Conservation (phyloP, 2,329 filamentous ascomycete species). For the Magnaporthales sp. region DNA sequence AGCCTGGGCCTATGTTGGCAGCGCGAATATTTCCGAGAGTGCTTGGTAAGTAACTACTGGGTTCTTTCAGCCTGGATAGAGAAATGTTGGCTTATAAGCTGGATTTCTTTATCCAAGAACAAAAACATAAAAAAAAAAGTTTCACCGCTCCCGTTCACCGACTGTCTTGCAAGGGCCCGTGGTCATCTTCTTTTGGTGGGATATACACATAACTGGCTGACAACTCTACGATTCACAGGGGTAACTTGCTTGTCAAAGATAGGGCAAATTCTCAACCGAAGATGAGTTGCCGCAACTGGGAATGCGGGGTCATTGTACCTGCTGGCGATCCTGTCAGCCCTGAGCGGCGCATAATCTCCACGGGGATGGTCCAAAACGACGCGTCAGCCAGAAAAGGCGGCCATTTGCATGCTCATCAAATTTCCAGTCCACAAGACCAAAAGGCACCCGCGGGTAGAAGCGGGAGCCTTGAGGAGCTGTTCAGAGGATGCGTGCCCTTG, state of each 20-base stretch:
- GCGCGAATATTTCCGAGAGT: conserved; percentile 85
- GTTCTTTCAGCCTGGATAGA: neutral
- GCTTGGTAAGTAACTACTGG: conserved; percentile 59
- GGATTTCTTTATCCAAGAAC: too few relatives aligned
- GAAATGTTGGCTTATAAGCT: neutral
- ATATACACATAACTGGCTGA: neutral
- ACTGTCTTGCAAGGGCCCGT: neutral
- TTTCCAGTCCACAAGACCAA: conserved; percentile 7
- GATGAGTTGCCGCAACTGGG: conserved; percentile 86
- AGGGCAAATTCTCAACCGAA: conserved; percentile 58
- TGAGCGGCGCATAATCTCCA: neutral
- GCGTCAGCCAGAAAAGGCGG: neutral
- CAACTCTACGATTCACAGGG: conserved; percentile 44
- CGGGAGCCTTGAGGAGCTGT: conserved; percentile 31
- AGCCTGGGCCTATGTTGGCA: conserved; percentile 76
- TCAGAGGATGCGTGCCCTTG: conserved; percentile 47
- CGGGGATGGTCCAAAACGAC: neutral
- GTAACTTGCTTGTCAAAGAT: conserved; percentile 63
- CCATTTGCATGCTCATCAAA: neutral
- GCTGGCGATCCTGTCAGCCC: conserved; percentile 22
- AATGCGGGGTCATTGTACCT: conserved; percentile 79
- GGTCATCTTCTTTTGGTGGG: neutral
- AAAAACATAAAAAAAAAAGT: too few relatives aligned
- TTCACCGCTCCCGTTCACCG: too few relatives aligned
- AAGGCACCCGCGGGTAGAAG: neutral